Evolutionary conservation across 352 stramenopile species (phyloP).

Genomic region (Globisporangium perplexum): DNA sequence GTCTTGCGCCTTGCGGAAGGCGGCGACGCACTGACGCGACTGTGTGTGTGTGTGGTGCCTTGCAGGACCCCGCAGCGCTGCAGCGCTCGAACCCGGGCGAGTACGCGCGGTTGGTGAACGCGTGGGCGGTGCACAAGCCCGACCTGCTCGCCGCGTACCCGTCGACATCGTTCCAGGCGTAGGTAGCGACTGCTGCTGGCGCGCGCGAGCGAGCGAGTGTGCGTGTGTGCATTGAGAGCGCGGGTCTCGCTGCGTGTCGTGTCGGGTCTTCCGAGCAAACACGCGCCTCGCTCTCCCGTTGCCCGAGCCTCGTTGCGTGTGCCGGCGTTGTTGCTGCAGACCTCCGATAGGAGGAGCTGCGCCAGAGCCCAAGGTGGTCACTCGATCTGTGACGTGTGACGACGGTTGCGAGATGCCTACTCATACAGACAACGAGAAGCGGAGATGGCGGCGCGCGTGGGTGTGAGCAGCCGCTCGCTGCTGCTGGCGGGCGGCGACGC

Average conservation of each 20-base stretch:
- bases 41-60: not conserved
- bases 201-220: not conserved
- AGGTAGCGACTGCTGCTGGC: not conserved
- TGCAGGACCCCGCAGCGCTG: conserved; percentile 59
- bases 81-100: conserved; percentile 68
- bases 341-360: too few species aligned
- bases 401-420: too few species aligned
- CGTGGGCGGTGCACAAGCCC: conserved; percentile 66
- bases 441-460: conserved; percentile 2
- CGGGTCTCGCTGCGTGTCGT: not conserved
- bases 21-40: too few species aligned
- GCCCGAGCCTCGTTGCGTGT: too few species aligned
- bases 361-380: too few species aligned
- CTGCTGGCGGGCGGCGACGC: not conserved
- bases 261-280: not conserved
- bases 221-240: not conserved
- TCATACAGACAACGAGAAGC: too few species aligned
- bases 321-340: too few species aligned
- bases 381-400: too few species aligned
- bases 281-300: not conserved
- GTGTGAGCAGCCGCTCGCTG: conserved; percentile 2
- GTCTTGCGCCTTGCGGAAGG: too few species aligned
- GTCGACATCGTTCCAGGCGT: not conserved
- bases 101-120: conserved; percentile 60
- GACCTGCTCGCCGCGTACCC: conserved; percentile 34